phyloP scores from a whole-genome alignment of 495 filamentous ascomycete species.

The Bacidia rubella region DNA sequence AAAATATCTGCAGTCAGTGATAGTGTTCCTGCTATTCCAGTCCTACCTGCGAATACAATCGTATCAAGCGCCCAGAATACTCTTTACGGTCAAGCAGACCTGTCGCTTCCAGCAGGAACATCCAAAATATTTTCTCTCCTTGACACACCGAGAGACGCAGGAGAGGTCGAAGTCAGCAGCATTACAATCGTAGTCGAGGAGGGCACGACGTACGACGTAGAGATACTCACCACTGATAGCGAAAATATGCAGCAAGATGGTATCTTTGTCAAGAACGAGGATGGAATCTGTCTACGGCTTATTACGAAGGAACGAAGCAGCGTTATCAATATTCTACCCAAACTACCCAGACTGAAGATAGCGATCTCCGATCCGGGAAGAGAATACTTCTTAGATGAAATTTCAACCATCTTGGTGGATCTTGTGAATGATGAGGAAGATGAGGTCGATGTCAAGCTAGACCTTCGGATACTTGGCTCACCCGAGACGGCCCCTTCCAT shows the following conservation, averaged over 20 bases:
- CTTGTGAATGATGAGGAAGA: constrained; percentile 77
- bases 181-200: constrained; percentile 49
- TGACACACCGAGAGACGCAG: constrained; percentile 66
- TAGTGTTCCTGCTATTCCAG: not conserved
- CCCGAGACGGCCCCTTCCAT: constrained; percentile 38
- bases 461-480: constrained; percentile 50
- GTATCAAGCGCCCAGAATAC: constrained; percentile 6
- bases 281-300: constrained; percentile 25
- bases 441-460: constrained; percentile 53
- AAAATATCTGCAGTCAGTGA: not conserved
- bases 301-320: constrained; percentile 27
- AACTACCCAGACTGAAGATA: constrained; percentile 84
- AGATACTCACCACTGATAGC: constrained; percentile 42
- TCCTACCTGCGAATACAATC: constrained; percentile 1
- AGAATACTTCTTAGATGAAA: constrained; percentile 76
- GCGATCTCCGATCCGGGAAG: constrained; percentile 42
- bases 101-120: constrained; percentile 55
- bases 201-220: constrained; percentile 51
- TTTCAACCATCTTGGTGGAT: constrained; percentile 49
- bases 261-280: constrained; percentile 43
- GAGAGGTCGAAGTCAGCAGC: constrained; percentile 51
- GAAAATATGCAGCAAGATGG: constrained; percentile 27
- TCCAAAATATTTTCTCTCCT: constrained; percentile 59
- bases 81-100: constrained; percentile 44
- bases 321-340: constrained; percentile 57